Base-by-base conservation (phyloP, 495 filamentous ascomycete species). In the Recurvomyces mirabilis region DNA sequence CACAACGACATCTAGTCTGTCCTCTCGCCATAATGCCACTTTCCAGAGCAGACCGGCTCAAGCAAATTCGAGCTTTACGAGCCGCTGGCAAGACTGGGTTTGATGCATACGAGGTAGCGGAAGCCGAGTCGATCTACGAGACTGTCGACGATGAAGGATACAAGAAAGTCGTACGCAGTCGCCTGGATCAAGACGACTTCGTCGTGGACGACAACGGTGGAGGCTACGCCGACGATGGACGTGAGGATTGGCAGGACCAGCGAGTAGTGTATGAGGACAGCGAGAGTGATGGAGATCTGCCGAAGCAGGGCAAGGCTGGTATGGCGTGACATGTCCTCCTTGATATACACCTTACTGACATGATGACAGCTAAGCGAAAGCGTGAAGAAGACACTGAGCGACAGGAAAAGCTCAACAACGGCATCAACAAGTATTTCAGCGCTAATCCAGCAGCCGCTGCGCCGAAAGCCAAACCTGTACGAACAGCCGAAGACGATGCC, bases 121-220 rank as follows among this genome's bases (percentile, higher is more conserved):
- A 95, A 41, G 82, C 82, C 54, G 79, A 79, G 42, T 76, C 83
- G 39, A 68, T 98, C 30, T 98, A 94, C 65, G 89, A 95, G 43
- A 89, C 94, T 60, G 87, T 96, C 38, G 88, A 96, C 59, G 91
- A 98, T 53, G 88, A 93, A 56, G 82, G 83, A 37, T 98, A 98
- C 71, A 94, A 94, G 64, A 91, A 94, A 59, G 77, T 95, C 43
- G 87, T 98, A 30, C 75, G 89, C 28, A 77, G 81, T 33, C 82
- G 93, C 17, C 70, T 98, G 33, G 85, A 93, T 59, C 73, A 88
- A 58, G 91, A 98, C 60, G 91, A 98, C 65, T 98, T 98, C 47
- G 89, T 98, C 43, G 84, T 98, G 15, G 64, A 65, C 46, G 64
- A 67, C 48, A 65, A 64, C 48, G 64, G 64, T 32, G 55, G 55